Conservation (phyloP, 768 basidiomycete genomes). For the Russula sp. region DNA sequence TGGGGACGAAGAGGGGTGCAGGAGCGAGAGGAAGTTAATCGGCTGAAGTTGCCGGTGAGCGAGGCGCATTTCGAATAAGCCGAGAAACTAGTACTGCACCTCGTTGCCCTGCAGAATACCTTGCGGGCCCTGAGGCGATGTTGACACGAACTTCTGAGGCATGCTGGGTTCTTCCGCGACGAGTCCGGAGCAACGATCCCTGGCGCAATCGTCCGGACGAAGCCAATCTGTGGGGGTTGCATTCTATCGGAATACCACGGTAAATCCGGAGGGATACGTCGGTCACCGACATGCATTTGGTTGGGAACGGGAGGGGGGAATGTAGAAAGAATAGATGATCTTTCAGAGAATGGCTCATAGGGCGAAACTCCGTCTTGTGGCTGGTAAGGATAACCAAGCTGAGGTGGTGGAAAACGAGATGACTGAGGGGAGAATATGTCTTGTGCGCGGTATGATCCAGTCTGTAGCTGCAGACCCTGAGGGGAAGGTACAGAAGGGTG, state of each 20-base stretch:
- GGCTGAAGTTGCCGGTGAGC: constrained; percentile 48
- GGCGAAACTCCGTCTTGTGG: constrained; percentile 38
- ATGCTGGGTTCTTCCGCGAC: constrained; percentile 31
- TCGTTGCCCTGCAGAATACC: constrained; percentile 45
- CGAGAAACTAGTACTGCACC: constrained; percentile 44
- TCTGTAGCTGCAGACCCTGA: constrained; percentile 45
- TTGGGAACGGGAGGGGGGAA: constrained; percentile 36
- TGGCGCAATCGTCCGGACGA: constrained; percentile 37
- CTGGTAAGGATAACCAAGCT: constrained; percentile 25
- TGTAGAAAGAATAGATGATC: constrained; percentile 40
- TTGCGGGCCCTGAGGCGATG: constrained; percentile 26
- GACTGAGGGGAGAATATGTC: constrained; percentile 27
- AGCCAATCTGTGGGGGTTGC: constrained; percentile 45
- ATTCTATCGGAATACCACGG: constrained; percentile 32
- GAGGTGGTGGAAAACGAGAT: constrained; percentile 18
- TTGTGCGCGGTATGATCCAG: constrained; percentile 42
- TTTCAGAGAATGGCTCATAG: constrained; percentile 56
- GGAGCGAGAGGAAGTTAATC: constrained; percentile 82
- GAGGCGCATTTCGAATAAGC: background rate
- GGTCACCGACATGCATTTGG: constrained; percentile 41
- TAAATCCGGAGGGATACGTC: constrained; percentile 32
- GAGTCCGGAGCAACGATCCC: constrained; percentile 33
- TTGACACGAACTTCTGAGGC: constrained; percentile 21
- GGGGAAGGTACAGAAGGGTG: constrained; percentile 34
- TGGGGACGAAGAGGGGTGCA: constrained; percentile 82